phyloP scores from a whole-genome alignment of 352 stramenopile species.

The Phytophthora podocarpi region DNA sequence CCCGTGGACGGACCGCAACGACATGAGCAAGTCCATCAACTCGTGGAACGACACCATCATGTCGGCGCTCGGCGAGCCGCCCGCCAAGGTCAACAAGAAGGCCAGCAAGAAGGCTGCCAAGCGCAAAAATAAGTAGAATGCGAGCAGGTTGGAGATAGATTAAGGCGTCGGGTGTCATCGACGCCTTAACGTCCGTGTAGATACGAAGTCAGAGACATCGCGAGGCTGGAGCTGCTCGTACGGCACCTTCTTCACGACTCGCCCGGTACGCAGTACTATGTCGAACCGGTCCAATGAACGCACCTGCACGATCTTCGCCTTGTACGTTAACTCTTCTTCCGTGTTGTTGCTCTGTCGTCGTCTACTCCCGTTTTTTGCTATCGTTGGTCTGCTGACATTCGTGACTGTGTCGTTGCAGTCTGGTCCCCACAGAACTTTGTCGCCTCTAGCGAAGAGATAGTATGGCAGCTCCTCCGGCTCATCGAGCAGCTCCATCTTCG shows the following conservation, averaged over 20 bases:
- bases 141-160: slow-evolving; percentile 2
- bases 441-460: slow-evolving; percentile 36
- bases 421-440: slow-evolving; percentile 47
- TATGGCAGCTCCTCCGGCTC: slow-evolving; percentile 21
- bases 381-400: neutral
- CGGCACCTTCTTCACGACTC: slow-evolving; percentile 46
- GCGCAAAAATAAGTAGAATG: slow-evolving; percentile 68
- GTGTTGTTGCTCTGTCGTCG: slow-evolving; percentile 9
- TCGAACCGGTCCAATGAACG: slow-evolving; percentile 51
- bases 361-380: neutral
- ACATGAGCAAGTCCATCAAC: slow-evolving; percentile 71
- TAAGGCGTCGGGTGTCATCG: neutral
- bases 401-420: neutral
- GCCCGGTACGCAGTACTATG: slow-evolving; percentile 51
- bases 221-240: slow-evolving; percentile 46
- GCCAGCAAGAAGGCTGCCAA: slow-evolving; percentile 71
- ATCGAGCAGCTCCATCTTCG: slow-evolving; percentile 45
- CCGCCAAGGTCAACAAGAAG: slow-evolving; percentile 67
- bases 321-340: slow-evolving; percentile 41
- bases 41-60: slow-evolving; percentile 84
- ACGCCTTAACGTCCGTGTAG: slow-evolving; percentile 14
- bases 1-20: slow-evolving; percentile 68
- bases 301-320: slow-evolving; percentile 46
- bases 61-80: slow-evolving; percentile 62
- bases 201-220: slow-evolving; percentile 26